A percentile compares a stretch with the other conserved stretches of the same genome.
Conservation (phyloP, 1,284 basidiomycete genomes). For the Trichosporon ovoides region DNA sequence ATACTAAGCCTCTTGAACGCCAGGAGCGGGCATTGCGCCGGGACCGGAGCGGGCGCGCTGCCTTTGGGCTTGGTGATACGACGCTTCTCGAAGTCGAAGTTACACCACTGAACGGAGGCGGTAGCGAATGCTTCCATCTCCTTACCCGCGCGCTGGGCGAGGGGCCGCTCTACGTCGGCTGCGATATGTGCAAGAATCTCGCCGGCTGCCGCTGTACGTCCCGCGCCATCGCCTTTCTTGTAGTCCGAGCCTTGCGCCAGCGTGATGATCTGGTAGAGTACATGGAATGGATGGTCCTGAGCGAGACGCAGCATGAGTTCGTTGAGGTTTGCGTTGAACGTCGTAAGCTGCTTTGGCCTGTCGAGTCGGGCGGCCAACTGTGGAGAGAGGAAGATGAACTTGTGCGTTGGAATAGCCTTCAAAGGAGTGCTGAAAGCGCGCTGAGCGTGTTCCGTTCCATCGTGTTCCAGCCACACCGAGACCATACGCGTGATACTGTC, state of each 20-base stretch:
- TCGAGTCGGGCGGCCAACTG: conserved; percentile 85
- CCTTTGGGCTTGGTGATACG: neutral
- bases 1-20: conserved; percentile 53
- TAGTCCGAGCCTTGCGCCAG: conserved; percentile 29
- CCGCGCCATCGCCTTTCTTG: conserved; percentile 7
- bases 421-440: conserved; percentile 50
- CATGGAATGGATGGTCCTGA: conserved; percentile 88
- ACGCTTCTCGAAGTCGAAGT: conserved; percentile 20
- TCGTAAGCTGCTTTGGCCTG: conserved; percentile 44
- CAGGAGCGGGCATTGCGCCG: conserved; percentile 11
- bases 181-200: conserved; percentile 66
- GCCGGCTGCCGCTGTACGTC: conserved; percentile 63
- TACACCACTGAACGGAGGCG: conserved; percentile 69
- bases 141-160: conserved; percentile 43
- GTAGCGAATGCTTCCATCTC: conserved; percentile 64
- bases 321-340: conserved; percentile 63
- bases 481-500: conserved; percentile 73
- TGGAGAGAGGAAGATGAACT: conserved; percentile 84
- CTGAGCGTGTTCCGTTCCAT: conserved; percentile 56
- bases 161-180: conserved; percentile 67
- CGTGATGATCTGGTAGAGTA: conserved; percentile 82
- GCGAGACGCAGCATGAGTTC: conserved; percentile 69
- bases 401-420: conserved; percentile 68
- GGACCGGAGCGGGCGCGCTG: neutral
- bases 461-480: conserved; percentile 74